These are phyloP conservation scores for Debaryomyces nepalensis DNA, from an alignment of 1,139 yeast genomes.

Conservation along the genomic window DNA sequence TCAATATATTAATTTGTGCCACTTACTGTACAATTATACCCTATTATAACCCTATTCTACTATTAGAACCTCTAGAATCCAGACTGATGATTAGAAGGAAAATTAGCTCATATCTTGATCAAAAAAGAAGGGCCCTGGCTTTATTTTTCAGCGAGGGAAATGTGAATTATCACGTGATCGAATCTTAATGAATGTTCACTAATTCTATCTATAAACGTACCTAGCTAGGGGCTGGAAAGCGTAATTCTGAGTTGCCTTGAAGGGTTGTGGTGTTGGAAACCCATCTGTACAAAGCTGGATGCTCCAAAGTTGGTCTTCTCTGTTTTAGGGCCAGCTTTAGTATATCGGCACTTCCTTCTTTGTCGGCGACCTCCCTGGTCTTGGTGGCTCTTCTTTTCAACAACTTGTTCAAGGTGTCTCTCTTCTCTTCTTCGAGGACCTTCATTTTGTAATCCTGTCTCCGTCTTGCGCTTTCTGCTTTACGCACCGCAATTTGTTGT, in stretches of 20 bases:
- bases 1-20: neutral
- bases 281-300: constrained; percentile 37
- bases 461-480: constrained; percentile 88
- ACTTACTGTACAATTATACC: neutral
- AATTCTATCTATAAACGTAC: constrained; percentile 1
- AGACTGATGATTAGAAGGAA: neutral
- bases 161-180: neutral
- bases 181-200: neutral
- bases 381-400: constrained; percentile 81
- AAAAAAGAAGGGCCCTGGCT: constrained; percentile 4
- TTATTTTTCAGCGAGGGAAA: constrained; percentile 2
- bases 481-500: constrained; percentile 79
- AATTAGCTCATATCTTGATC: neutral
- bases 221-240: constrained; percentile 20
- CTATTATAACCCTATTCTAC: neutral
- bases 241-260: constrained; percentile 27
- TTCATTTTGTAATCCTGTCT: constrained; percentile 84
- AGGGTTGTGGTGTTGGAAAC: constrained; percentile 25
- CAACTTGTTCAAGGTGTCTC: constrained; percentile 84
- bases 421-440: constrained; percentile 88
- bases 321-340: constrained; percentile 32
- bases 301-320: constrained; percentile 41
- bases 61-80: neutral
- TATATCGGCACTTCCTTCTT: constrained; percentile 39
- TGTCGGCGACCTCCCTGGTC: constrained; percentile 48